Evolutionary conservation across 306 rosid genomes (phyloP).

Genomic region (Arachis hypogaea): DNA sequence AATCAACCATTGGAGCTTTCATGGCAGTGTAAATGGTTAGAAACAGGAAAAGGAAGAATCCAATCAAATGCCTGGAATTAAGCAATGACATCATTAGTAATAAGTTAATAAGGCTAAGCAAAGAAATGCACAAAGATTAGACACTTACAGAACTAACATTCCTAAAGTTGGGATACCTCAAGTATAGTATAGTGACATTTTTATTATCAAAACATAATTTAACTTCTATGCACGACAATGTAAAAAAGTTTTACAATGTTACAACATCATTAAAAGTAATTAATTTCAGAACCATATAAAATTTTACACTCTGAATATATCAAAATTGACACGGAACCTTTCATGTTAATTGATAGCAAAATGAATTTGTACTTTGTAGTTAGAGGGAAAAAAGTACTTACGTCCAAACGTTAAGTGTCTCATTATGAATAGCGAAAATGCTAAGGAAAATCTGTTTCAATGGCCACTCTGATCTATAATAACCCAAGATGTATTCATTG

Average conservation of each 20-base stretch:
- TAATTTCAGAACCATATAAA: no score
- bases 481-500: slow-evolving; percentile 60
- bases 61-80: slow-evolving; percentile 68
- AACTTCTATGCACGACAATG: no score
- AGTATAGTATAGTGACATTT: not conserved
- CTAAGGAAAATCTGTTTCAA: slow-evolving; percentile 63
- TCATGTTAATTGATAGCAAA: not conserved
- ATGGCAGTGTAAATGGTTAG: slow-evolving; percentile 59
- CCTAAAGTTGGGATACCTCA: no score
- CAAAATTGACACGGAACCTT: no score
- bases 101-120: not conserved
- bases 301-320: no score
- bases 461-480: slow-evolving; percentile 72
- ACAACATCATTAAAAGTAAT: no score
- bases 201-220: no score
- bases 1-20: slow-evolving; percentile 50
- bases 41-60: slow-evolving; percentile 68
- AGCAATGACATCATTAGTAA: slow-evolving; percentile 18
- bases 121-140: not conserved
- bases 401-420: slow-evolving; percentile 80
- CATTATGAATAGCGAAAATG: slow-evolving; percentile 67
- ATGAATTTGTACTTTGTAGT: not conserved
- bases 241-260: no score
- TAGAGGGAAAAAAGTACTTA: slow-evolving; percentile 40
- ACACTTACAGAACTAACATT: not conserved